Base-by-base conservation (phyloP, 1,284 basidiomycete species). In the Meripilus lineatus region DNA sequence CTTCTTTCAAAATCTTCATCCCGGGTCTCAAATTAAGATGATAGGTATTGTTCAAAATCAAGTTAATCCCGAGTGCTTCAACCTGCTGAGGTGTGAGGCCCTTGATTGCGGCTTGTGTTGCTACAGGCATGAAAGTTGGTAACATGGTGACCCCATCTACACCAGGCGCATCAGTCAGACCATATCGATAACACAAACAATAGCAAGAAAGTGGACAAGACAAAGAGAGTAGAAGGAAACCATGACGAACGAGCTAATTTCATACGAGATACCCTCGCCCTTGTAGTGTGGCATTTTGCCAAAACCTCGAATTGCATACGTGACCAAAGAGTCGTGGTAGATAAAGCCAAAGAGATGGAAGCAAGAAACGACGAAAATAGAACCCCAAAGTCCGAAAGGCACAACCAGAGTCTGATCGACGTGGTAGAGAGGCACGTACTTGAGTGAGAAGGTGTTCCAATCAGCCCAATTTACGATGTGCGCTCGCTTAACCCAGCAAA, bases 41-140 rank as follows among this genome's bases (percentile, higher is more conserved):
- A 56, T 91, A 93, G 0, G 89, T 89, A 59, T 92, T 92, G 59
- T 92, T 91, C 34, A 91, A 68, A 26, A 90, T 84, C 40, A 92
- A 70, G 2, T 82, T 84, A 23, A 89, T 71, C 1, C 88, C 89
- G 1, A 91, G 70, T 2, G 81, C 71, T 58, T 90, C 86, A 35
- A 89, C 79, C 62, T 93, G 89, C 43, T 88, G 81, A n/a, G 86
- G 66, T 2, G 88, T 90, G 11, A 93, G 66, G 3, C 89, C 89
- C 61, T 92, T 92, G 57, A 92, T 88, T 2, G 88, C 85, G 20
- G 83, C 89, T 61, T 92, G 89, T 3, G 89, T 92, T 3, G 88
- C 89, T 5, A 92, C 89, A 11, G 90, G 89, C 89, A 92, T 92
- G 58, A 93, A 92, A 0, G 89, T 89, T 0, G 89, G 89, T 8